These are phyloP conservation scores for Ligustrum vulgare DNA, from an alignment of 257 asterid genomes.

Conservation along the genomic window DNA sequence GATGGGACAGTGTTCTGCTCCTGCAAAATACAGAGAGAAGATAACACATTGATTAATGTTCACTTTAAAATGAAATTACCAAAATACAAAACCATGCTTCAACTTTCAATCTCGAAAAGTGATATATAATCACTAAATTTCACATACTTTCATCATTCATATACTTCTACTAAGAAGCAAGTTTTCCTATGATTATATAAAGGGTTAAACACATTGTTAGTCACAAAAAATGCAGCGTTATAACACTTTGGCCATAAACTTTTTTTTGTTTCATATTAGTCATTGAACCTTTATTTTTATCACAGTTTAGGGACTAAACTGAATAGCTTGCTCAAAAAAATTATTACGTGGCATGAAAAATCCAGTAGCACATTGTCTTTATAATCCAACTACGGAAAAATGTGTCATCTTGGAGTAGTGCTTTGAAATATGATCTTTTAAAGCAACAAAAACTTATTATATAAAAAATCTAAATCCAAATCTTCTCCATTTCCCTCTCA, in stretches of 20 bases:
- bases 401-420: not conserved
- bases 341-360: not conserved
- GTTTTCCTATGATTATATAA: not conserved
- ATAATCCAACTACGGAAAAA: not conserved
- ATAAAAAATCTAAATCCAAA: not conserved
- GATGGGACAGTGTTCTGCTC: constrained; percentile 85
- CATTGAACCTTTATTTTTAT: not conserved
- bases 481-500: not conserved
- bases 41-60: constrained; percentile 9
- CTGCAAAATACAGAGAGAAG: constrained; percentile 46
- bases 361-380: not conserved
- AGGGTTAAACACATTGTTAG: not conserved
- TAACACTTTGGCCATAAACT: not conserved
- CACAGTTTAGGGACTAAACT: not conserved
- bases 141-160: not conserved
- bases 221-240: not conserved
- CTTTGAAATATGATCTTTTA: not conserved
- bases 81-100: constrained; percentile 4
- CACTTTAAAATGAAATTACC: not conserved
- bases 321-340: not conserved
- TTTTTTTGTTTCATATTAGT: not conserved
- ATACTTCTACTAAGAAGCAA: not conserved
- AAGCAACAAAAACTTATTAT: not conserved
- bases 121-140: not conserved
- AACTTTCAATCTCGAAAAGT: not conserved